A percentile compares a stretch with the other conserved stretches of the same genome.
phyloP scores from a whole-genome alignment of 129 eudicot species.

The Centella asiatica region DNA sequence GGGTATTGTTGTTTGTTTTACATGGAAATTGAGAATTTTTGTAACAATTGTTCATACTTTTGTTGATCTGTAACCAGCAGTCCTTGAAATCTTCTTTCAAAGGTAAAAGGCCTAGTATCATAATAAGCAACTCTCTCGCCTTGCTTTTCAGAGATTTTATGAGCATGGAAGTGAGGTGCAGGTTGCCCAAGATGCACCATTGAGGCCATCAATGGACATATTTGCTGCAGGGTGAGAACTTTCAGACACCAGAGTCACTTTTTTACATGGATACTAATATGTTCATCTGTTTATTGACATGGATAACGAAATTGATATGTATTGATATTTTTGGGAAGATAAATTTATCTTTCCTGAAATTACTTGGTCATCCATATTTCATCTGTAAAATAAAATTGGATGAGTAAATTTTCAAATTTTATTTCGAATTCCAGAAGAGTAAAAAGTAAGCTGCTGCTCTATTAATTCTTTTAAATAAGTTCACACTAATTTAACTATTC shows the following conservation, averaged over 20 bases:
- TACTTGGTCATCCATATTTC: not conserved
- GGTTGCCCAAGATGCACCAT: slow-evolving; percentile 71
- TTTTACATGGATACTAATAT: not conserved
- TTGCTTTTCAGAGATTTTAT: slow-evolving; percentile 77
- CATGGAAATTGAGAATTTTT: not conserved
- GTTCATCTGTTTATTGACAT: not conserved
- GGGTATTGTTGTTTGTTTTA: no score
- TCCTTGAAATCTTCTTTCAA: not conserved
- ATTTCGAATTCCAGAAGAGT: not conserved
- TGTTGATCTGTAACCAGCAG: not conserved
- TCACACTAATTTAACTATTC: no score
- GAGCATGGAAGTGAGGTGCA: slow-evolving; percentile 95
- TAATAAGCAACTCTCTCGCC: not conserved
- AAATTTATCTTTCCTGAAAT: not conserved
- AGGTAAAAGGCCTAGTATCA: not conserved
- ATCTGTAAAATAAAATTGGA: not conserved
- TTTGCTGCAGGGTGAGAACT: slow-evolving; percentile 84
- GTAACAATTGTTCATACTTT: not conserved
- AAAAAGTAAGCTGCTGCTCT: no score
- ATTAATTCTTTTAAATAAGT: no score
- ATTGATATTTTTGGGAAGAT: not conserved
- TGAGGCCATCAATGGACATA: slow-evolving; percentile 96
- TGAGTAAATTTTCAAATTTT: not conserved
- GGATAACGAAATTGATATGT: not conserved
- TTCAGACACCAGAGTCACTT: slow-evolving; percentile 1